Percentiles rank a stretch among this genome's conserved stretches.
Conservation (phyloP, 148 eudicot genomes). For the Chenopodium album region DNA sequence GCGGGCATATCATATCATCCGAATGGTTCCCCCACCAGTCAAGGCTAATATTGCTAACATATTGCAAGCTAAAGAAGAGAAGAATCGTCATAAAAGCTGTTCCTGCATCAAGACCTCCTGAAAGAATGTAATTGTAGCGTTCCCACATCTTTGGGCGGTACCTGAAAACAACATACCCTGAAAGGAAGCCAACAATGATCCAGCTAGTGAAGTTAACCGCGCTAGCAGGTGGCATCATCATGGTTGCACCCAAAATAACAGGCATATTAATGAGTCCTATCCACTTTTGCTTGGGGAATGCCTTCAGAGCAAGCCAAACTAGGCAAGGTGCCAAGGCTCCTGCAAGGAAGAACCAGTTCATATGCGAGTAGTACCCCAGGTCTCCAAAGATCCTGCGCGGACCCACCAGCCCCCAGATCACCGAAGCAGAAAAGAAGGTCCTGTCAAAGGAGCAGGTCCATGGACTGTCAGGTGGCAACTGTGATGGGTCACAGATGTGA, state of each 20-base stretch:
- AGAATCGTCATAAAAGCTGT: constrained; percentile 65
- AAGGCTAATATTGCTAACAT: constrained; percentile 39
- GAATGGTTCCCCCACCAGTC: constrained; percentile 66
- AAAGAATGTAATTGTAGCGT: constrained; percentile 65
- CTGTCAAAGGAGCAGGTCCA: constrained; percentile 87
- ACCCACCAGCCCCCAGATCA: constrained; percentile 91
- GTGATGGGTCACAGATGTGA: constrained; percentile 52
- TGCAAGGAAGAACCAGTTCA: constrained; percentile 77
- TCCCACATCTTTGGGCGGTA: constrained; percentile 69
- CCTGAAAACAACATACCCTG: constrained; percentile 57
- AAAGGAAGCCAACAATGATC: constrained; percentile 58
- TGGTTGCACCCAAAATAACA: constrained; percentile 51
- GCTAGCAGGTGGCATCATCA: constrained; percentile 78
- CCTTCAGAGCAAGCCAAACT: constrained; percentile 50
- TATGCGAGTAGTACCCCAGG: constrained; percentile 67
- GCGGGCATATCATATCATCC: constrained; percentile 56
- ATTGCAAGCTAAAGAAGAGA: constrained; percentile 50
- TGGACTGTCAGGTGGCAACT: constrained; percentile 66
- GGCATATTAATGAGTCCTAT: constrained; percentile 60
- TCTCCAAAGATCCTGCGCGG: constrained; percentile 85
- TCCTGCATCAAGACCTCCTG: constrained; percentile 78
- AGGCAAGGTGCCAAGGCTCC: constrained; percentile 69
- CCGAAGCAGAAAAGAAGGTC: constrained; percentile 80
- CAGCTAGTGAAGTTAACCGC: constrained; percentile 79
- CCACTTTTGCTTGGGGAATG: constrained; percentile 72